A percentile compares a stretch with the other conserved stretches of the same genome.
Conservation (phyloP, 208 protist genomes). For the Crithidia fasciculata region DNA sequence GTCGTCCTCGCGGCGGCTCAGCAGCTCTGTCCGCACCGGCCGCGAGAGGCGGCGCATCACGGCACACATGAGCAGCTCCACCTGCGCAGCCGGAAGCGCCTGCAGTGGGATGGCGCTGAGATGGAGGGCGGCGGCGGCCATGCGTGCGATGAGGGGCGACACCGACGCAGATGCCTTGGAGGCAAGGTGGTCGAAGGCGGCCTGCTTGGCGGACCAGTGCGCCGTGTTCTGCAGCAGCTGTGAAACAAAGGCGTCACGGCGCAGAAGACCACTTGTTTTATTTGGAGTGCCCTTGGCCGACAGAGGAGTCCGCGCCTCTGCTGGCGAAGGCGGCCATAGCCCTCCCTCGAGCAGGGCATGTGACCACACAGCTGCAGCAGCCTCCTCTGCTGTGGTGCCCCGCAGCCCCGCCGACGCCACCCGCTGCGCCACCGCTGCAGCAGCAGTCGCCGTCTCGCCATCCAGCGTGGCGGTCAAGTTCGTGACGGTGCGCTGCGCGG, state of each 20-base stretch:
- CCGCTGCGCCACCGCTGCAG: neutral
- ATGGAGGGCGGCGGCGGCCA: constrained; percentile 39
- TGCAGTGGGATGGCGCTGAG: constrained; percentile 29
- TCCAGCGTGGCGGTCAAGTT: constrained; percentile 16
- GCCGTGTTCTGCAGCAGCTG: constrained; percentile 27
- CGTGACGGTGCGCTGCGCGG: constrained; percentile 22
- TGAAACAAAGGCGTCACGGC: constrained; percentile 11
- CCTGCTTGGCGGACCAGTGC: constrained; percentile 35
- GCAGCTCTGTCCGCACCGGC: constrained; percentile 30
- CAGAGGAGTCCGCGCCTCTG: neutral
- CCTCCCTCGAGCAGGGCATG: constrained; percentile 34
- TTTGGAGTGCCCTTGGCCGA: neutral
- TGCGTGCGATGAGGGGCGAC: constrained; percentile 27
- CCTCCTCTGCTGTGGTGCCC: constrained; percentile 1
- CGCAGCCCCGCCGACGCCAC: neutral
- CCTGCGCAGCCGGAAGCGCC: constrained; percentile 6
- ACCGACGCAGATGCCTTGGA: constrained; percentile 18
- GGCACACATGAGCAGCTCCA: constrained; percentile 23
- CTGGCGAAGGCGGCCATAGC: neutral
- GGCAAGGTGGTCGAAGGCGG: constrained; percentile 30
- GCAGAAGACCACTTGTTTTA: neutral
- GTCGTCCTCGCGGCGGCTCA: constrained; percentile 21
- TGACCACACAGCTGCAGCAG: constrained; percentile 19
- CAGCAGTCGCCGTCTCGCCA: neutral
- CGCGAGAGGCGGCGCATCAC: constrained; percentile 27